Base-by-base conservation (phyloP, 352 stramenopile species). In the Halophytophthora polymorphica region DNA sequence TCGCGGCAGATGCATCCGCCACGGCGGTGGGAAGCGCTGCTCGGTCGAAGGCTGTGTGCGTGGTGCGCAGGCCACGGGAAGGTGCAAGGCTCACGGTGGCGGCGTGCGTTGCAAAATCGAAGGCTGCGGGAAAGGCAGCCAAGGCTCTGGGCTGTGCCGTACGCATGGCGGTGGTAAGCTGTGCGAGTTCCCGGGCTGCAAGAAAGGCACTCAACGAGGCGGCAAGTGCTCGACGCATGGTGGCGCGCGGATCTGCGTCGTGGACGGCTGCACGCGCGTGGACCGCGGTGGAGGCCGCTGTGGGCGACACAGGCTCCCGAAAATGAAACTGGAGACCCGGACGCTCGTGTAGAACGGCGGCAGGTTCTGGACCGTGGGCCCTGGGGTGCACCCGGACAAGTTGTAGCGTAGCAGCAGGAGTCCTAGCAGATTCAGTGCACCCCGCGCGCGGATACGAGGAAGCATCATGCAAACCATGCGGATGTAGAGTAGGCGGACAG, bases 201-300 rank as follows among this genome's bases (percentile, higher is more conserved):
- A 84, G 69, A 95, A 95, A 73, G 79, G 83, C 36, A 84, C 80
- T 37, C 85, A 95, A 52, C 85, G 83, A 15, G 68, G 85, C 61
- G 77, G 84, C 46, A 91, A 90, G 63, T 96, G 86, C 50, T 76
- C 85, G 7, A 66, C 77, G 7, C 86, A 96, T 63, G 76, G 83
- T 43, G 81, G 78, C 2, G 83, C 74, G 2, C 76, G 75, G 6
- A 63, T 86, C 37, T 95, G 85, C 58, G 67, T 69, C 40, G 61
- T 86, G 6, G 37, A 64, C 19, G 78, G 69, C 23, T 96, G 86
- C 63, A 74, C 68, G 47, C 69, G 65, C 39, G 73, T 88, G 48
- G 71, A 86, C 53, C 82, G 73, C 51, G 82, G 71, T 39, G 67
- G 75, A 60, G 85, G 77, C 15, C 28, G 67, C 13, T 69, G 61